These are phyloP conservation scores for Flaveria trinervia DNA, from an alignment of 129 eudicot species.

Conservation along the genomic window DNA sequence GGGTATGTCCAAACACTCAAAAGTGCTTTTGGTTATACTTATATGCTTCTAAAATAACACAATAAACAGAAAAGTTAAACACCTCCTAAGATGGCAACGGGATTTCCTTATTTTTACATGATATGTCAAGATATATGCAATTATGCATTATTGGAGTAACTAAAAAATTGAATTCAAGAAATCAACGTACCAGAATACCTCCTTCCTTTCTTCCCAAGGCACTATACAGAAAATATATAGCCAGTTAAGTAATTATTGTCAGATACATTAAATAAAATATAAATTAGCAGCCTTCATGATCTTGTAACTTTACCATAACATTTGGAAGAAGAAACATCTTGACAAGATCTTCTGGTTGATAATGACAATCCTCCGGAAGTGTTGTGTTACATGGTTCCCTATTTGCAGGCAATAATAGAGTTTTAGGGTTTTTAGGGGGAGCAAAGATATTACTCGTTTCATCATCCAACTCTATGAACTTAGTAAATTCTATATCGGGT, in stretches of 20 bases:
- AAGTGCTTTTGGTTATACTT: not conserved
- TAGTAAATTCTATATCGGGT: conserved; percentile 48
- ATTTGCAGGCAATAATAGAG: conserved; percentile 52
- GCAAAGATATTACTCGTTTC: conserved; percentile 41
- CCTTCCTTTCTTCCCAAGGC: conserved; percentile 55
- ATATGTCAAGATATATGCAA: not conserved
- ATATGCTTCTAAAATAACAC: not conserved
- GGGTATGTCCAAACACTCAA: not conserved
- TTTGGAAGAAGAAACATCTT: conserved; percentile 69
- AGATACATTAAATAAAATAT: not conserved
- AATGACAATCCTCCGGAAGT: conserved; percentile 80
- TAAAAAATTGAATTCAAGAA: conserved; percentile 10
- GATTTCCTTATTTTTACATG: not conserved
- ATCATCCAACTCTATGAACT: conserved; percentile 35
- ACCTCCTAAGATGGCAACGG: not conserved
- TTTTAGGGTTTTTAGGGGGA: conserved; percentile 59
- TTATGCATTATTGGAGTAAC: not conserved
- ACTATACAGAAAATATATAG: conserved; percentile 34
- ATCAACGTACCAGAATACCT: conserved; percentile 46
- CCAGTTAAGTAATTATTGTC: not conserved
- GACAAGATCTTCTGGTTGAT: conserved; percentile 69
- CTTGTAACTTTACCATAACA: conserved; percentile 47
- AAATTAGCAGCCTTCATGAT: not conserved
- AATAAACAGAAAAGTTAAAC: not conserved
- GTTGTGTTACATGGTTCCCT: conserved; percentile 41